A percentile compares a stretch with the other conserved stretches of the same genome.
phyloP scores from a whole-genome alignment of 495 filamentous ascomycete species.

The Aspergillus indologenus region DNA sequence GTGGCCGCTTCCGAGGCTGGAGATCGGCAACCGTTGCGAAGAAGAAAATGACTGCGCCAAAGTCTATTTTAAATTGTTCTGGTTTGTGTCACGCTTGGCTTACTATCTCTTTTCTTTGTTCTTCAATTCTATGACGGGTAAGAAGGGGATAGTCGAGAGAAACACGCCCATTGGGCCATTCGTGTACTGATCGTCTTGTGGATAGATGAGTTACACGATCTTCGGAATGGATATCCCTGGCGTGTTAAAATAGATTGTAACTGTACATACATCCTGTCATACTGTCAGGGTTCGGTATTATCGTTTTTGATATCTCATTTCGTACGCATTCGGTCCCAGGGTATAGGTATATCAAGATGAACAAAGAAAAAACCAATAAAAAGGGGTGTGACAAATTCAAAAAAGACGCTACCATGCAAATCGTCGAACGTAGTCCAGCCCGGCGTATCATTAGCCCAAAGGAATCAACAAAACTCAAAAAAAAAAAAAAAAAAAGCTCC shows the following conservation, averaged over 20 bases:
- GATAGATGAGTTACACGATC: neutral
- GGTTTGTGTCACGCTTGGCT: neutral
- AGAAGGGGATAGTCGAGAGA: neutral
- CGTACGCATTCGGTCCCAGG: constrained; percentile 3
- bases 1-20: neutral
- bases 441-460: neutral
- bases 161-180: neutral
- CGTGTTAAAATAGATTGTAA: neutral
- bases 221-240: neutral
- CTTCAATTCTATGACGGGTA: neutral
- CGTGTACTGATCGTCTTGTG: neutral
- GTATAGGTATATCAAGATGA: neutral
- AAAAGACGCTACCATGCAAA: neutral
- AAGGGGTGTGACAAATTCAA: neutral
- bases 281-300: neutral
- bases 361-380: constrained; percentile 5
- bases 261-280: neutral
- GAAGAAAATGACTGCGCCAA: neutral
- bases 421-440: neutral
- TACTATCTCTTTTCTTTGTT: neutral
- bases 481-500: constrained; percentile 8
- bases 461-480: too few relatives aligned
- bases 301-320: neutral
- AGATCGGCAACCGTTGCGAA: neutral
- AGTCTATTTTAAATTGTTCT: neutral